Conservation (phyloP, 768 basidiomycete species). For the Russula vinacea region DNA sequence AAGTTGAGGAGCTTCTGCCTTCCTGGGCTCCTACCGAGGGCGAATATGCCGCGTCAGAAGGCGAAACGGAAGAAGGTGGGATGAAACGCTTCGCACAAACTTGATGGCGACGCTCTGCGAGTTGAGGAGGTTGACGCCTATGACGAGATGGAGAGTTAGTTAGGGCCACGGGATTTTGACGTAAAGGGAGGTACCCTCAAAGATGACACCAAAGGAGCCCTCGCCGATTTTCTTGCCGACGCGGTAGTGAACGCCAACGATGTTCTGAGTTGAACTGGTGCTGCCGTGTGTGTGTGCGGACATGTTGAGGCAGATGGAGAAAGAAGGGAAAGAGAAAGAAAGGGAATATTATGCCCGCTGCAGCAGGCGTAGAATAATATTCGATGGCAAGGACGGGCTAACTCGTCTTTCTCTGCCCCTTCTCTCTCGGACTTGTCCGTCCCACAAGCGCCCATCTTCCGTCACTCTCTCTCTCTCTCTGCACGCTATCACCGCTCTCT, state of each 20-base stretch:
- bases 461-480: constrained; percentile 1
- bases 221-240: constrained; percentile 99
- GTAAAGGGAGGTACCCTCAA: constrained; percentile 55
- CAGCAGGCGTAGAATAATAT: not conserved
- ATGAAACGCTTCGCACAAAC: constrained; percentile 65
- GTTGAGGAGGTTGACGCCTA: constrained; percentile 97
- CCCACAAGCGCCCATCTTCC: not conserved
- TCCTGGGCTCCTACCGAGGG: constrained; percentile 70
- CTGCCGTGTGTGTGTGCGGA: constrained; percentile 45
- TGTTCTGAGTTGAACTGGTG: constrained; percentile 61
- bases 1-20: constrained; percentile 96
- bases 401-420: not conserved
- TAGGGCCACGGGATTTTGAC: constrained; percentile 5
- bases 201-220: constrained; percentile 96
- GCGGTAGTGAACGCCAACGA: constrained; percentile 95
- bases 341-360: constrained; percentile 6
- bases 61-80: constrained; percentile 8
- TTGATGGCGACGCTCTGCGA: constrained; percentile 99
- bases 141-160: constrained; percentile 11
- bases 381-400: not conserved
- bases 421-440: constrained; percentile 8
- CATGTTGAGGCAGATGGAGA: constrained; percentile 32
- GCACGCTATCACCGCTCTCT: constrained; percentile 40
- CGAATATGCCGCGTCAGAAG: constrained; percentile 9
- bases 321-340: constrained; percentile 23